phyloP scores from a whole-genome alignment of 169 alveolate genomes.

The Plasmodium berghei region DNA sequence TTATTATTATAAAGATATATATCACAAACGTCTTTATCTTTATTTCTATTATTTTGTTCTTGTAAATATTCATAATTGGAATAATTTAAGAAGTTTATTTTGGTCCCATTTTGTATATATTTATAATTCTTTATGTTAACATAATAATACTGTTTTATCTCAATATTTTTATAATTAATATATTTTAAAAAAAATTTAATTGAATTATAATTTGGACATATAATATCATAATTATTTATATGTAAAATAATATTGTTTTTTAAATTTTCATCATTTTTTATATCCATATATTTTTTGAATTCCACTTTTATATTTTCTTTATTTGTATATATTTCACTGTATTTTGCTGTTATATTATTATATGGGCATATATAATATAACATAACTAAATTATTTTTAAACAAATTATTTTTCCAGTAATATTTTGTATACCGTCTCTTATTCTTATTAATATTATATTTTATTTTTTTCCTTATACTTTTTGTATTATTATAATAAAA shows the following conservation, averaged over 20 bases:
- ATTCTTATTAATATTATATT: too few relatives aligned
- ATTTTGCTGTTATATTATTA: conserved; percentile 20
- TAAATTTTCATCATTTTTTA: neutral
- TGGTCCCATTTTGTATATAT: neutral
- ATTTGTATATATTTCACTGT: conserved; percentile 15
- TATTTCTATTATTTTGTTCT: neutral
- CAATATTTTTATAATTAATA: conserved; percentile 2
- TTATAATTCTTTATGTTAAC: neutral
- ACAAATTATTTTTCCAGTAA: too few relatives aligned
- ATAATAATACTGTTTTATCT: conserved; percentile 15
- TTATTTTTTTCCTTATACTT: too few relatives aligned
- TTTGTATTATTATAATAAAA: too few relatives aligned
- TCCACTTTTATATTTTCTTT: neutral
- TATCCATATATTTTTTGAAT: neutral
- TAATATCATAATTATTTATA: conserved; percentile 36
- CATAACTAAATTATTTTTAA: neutral
- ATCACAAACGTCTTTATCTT: too few relatives aligned
- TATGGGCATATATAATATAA: conserved; percentile 52
- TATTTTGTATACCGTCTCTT: too few relatives aligned
- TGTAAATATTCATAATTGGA: neutral
- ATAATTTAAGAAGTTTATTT: conserved; percentile 20
- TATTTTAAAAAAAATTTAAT: conserved; percentile 45
- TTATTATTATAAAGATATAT: neutral
- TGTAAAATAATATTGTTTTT: conserved; percentile 13
- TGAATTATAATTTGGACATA: conserved; percentile 50